Percentiles rank a stretch among this genome's conserved stretches.
Conservation (phyloP, 768 basidiomycete genomes). For the Termitomyces sp. region DNA sequence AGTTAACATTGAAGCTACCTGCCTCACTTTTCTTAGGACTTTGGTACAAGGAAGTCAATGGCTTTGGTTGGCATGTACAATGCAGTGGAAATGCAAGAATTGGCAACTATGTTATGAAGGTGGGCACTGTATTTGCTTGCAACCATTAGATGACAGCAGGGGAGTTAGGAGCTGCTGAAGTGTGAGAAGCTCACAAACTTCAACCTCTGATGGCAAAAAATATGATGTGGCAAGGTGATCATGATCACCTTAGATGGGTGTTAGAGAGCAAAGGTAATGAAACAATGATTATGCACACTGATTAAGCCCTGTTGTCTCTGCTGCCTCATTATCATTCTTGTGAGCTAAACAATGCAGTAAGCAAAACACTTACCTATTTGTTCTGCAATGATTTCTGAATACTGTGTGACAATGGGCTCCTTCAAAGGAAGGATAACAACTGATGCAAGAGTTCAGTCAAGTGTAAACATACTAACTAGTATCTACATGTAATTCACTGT, state of each 20-base stretch:
- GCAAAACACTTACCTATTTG: background rate
- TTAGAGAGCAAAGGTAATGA: no score
- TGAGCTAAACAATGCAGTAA: background rate
- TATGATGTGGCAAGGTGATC: background rate
- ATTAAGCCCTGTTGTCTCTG: background rate
- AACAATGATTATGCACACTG: background rate
- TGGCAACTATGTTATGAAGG: background rate
- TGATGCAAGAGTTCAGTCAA: background rate
- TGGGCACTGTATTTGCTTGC: background rate
- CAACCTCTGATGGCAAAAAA: background rate
- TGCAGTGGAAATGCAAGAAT: background rate
- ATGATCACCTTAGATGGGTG: background rate
- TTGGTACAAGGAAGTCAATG: background rate
- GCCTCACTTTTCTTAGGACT: background rate
- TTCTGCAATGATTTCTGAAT: background rate
- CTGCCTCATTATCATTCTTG: background rate
- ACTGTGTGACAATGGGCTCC: background rate
- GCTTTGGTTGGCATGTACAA: background rate
- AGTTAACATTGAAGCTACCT: background rate
- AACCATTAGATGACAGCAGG: background rate
- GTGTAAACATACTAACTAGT: no score
- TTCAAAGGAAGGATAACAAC: background rate
- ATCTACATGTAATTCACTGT: background rate
- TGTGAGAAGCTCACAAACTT: background rate
- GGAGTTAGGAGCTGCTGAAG: background rate